Evolutionary conservation across 169 alveolate genomes (phyloP).

Genomic region (Eimeria brunetti): DNA sequence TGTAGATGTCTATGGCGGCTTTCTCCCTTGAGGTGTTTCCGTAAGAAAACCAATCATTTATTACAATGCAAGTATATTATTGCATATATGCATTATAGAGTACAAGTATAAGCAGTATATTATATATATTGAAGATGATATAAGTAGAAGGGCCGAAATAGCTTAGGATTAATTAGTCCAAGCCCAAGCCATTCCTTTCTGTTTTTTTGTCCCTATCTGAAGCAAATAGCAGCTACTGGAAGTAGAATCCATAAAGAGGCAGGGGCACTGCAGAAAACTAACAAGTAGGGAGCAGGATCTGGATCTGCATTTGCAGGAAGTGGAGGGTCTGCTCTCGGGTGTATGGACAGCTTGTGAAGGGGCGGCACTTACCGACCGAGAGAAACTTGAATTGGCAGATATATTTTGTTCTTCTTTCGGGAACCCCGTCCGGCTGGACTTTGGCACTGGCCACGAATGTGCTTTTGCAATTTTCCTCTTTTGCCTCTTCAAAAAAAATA

Average conservation of each 20-base stretch:
- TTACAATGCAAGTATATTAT: no score
- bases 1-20: no score
- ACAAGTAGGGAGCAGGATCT: neutral
- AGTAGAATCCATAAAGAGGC: no score
- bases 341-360: neutral
- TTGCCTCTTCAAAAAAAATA: conserved; percentile 83
- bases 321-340: neutral
- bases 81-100: no score
- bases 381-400: conserved; percentile 53
- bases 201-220: no score
- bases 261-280: no score
- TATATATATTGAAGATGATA: neutral
- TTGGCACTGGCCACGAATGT: conserved; percentile 98
- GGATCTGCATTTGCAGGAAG: neutral
- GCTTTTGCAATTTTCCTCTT: conserved; percentile 91
- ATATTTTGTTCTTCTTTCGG: conserved; percentile 95
- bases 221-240: neutral
- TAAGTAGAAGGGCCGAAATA: no score
- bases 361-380: neutral
- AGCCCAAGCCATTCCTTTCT: no score
- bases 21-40: no score
- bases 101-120: no score
- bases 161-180: no score
- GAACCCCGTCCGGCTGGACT: conserved; percentile 96
- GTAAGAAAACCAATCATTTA: no score